Evolutionary conservation across 1,139 yeast genomes (phyloP).

Genomic region (Sugiyamaella paludigena): DNA sequence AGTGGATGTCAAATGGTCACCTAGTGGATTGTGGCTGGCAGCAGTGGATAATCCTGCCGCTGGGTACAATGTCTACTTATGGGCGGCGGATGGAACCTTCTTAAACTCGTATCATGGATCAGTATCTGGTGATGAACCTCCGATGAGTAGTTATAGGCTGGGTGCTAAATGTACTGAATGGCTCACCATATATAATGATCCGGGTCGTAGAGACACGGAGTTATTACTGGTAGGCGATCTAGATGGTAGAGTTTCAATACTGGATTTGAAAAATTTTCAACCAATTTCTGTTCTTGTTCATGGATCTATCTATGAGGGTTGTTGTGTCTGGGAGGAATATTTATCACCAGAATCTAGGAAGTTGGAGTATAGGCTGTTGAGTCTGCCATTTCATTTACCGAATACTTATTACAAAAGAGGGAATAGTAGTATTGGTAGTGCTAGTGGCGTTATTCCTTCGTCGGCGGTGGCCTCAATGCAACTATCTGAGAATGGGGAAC

Average conservation of each 20-base stretch:
- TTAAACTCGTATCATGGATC: conserved; percentile 23
- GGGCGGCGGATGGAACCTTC: conserved; percentile 24
- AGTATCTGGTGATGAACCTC: neutral
- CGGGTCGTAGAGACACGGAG: conserved; percentile 16
- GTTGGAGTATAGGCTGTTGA: conserved; percentile 10
- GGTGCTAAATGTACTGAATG: conserved; percentile 22
- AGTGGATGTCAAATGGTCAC: conserved; percentile 26
- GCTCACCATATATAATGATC: conserved; percentile 8
- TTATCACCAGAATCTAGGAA: conserved; percentile 11
- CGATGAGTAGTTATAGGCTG: conserved; percentile 5
- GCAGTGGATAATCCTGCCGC: conserved; percentile 28
- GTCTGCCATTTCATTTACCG: conserved; percentile 1
- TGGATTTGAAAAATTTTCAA: conserved; percentile 21
- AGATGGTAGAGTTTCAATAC: conserved; percentile 22
- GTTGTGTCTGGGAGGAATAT: conserved; percentile 26
- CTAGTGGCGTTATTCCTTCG: neutral
- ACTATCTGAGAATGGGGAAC: conserved; percentile 18
- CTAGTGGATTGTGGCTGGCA: conserved; percentile 28
- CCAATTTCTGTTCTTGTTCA: conserved; percentile 24
- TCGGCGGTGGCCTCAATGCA: conserved; percentile 5
- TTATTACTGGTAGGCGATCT: conserved; percentile 27
- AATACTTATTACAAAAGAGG: neutral
- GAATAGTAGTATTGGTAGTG: conserved; percentile 7
- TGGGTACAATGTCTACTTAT: conserved; percentile 29
- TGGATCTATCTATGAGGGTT: conserved; percentile 22